phyloP scores from a whole-genome alignment of 352 stramenopile species.

The Peronospora destructor region DNA sequence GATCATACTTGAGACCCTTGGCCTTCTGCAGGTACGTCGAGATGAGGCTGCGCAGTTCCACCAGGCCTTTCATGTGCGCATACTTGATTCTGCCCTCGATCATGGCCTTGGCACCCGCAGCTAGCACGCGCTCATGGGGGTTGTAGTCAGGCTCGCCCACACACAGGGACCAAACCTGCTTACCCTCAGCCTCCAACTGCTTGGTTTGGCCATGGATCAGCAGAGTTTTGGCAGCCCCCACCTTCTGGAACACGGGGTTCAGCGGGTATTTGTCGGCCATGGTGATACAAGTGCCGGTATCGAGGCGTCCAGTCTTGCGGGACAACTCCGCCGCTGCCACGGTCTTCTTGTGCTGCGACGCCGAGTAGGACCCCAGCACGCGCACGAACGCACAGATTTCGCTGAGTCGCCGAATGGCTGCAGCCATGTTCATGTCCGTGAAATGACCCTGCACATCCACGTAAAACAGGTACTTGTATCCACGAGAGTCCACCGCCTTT shows the following conservation, averaged over 20 bases:
- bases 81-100: conserved; percentile 87
- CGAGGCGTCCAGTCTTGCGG: conserved; percentile 13
- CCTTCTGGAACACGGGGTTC: conserved; percentile 77
- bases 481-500: conserved; percentile 20
- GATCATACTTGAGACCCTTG: conserved; percentile 88
- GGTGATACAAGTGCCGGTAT: conserved; percentile 23
- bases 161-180: conserved; percentile 88
- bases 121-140: conserved; percentile 82
- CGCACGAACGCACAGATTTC: conserved; percentile 82
- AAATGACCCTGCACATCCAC: conserved; percentile 60
- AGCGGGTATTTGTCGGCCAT: conserved; percentile 60
- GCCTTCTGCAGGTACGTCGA: conserved; percentile 78
- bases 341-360: conserved; percentile 18
- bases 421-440: conserved; percentile 56
- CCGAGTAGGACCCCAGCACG: conserved; percentile 79
- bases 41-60: conserved; percentile 86
- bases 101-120: conserved; percentile 71
- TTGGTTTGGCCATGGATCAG: conserved; percentile 93
- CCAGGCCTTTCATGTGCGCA: conserved; percentile 90
- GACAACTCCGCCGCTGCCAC: conserved; percentile 11
- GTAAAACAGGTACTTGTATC: conserved; percentile 80
- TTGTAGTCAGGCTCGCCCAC: conserved; percentile 95
- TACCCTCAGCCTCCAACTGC: conserved; percentile 90
- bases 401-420: conserved; percentile 69
- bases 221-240: conserved; percentile 86